phyloP scores from a whole-genome alignment of 208 protist genomes.

The Leishmania martiniquensis region DNA sequence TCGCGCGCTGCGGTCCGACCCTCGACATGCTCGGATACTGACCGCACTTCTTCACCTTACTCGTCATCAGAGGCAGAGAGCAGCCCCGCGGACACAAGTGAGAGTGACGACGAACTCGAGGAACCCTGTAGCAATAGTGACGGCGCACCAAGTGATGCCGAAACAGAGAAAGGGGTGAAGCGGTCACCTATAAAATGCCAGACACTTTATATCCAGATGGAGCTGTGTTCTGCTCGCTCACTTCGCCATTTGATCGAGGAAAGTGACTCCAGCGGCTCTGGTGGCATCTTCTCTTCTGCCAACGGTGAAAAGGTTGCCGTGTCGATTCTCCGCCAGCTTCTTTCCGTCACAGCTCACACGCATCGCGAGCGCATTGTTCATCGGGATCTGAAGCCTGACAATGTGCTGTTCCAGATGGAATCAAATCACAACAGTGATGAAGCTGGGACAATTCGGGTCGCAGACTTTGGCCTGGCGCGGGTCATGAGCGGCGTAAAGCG shows the following conservation, averaged over 20 bases:
- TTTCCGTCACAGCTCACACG: constrained; percentile 74
- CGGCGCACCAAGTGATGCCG: neutral
- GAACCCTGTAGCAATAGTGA: constrained; percentile 1
- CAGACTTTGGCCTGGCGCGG: constrained; percentile 81
- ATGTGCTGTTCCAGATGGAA: constrained; percentile 78
- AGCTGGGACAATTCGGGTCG: constrained; percentile 77
- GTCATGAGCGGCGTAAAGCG: constrained; percentile 56
- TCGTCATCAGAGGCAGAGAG: constrained; percentile 12
- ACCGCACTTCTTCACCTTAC: neutral
- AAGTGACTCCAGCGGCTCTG: constrained; percentile 40
- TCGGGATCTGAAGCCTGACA: constrained; percentile 85
- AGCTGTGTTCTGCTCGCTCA: constrained; percentile 77
- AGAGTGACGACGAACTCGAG: constrained; percentile 1
- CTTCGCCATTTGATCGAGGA: constrained; percentile 80
- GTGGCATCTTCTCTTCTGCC: constrained; percentile 45
- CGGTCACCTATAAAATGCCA: constrained; percentile 24
- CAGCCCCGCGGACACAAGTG: constrained; percentile 7
- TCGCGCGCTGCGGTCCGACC: neutral
- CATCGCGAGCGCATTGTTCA: constrained; percentile 80
- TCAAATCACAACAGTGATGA: constrained; percentile 48
- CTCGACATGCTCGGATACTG: constrained; percentile 17
- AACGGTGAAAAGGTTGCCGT: constrained; percentile 66
- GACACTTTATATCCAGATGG: constrained; percentile 91
- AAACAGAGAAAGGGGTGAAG: neutral
- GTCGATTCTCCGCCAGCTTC: constrained; percentile 79